Evolutionary conservation across 1,284 basidiomycete species (phyloP).

Genomic region (Ganoderma sp.): DNA sequence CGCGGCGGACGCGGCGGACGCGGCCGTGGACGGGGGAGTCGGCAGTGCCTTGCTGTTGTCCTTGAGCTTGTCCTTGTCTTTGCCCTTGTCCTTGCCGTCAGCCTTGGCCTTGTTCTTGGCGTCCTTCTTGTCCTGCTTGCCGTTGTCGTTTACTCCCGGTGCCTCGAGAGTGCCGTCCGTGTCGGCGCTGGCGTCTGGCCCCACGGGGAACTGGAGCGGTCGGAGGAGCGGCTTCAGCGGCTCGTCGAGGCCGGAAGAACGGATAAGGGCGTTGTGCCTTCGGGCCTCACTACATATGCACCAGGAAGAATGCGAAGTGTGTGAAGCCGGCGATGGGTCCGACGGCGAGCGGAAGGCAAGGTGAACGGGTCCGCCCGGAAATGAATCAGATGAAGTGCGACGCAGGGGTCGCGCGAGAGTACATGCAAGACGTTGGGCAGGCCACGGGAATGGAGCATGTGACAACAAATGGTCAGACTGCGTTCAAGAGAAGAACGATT

Average conservation of each 20-base stretch:
- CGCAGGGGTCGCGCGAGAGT: neutral
- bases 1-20: constrained; percentile 2
- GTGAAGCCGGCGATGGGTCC: neutral
- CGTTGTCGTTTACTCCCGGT: neutral
- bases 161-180: neutral
- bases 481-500: neutral
- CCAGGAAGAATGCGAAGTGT: neutral
- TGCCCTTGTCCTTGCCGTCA: neutral
- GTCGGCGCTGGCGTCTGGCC: neutral
- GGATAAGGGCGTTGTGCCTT: constrained; percentile 52
- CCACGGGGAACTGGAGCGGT: constrained; percentile 41
- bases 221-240: constrained; percentile 53
- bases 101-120: neutral
- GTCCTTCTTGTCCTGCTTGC: neutral
- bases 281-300: constrained; percentile 51
- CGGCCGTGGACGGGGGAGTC: constrained; percentile 39
- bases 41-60: constrained; percentile 33
- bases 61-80: neutral
- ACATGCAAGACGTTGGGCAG: neutral
- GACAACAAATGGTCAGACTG: neutral
- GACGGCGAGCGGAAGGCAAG: neutral
- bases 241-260: constrained; percentile 45
- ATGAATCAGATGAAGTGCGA: neutral
- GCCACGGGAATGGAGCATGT: neutral
- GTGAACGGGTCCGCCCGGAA: neutral